Evolutionary conservation across 2,329 filamentous ascomycete species (phyloP).

Genomic region (Aureobasidium lini): DNA sequence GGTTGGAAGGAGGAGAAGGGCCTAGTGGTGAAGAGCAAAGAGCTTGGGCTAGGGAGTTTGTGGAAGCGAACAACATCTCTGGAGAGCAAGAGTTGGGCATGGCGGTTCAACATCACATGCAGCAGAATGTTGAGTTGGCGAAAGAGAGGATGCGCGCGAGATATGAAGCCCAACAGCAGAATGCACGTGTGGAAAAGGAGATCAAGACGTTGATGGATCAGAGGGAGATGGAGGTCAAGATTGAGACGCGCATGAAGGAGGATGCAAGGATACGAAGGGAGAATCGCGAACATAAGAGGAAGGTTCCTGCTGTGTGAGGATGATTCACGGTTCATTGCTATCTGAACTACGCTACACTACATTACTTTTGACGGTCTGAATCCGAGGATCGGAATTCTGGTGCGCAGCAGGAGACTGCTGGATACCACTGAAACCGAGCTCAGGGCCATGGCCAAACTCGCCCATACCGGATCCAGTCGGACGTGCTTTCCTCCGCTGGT

Average conservation of each 20-base stretch:
- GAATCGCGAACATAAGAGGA: slow-evolving; percentile 25
- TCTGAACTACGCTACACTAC: not conserved
- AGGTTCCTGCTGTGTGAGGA: slow-evolving; percentile 3
- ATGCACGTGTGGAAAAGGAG: slow-evolving; percentile 36
- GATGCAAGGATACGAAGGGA: slow-evolving; percentile 31
- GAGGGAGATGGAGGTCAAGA: slow-evolving; percentile 38
- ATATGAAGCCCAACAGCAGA: slow-evolving; percentile 33
- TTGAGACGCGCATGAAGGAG: slow-evolving; percentile 35
- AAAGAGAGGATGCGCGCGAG: slow-evolving; percentile 28
- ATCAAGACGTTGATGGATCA: slow-evolving; percentile 36
- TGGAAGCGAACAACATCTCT: slow-evolving; percentile 29
- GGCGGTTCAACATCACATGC: slow-evolving; percentile 26
- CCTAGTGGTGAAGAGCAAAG: slow-evolving; percentile 30
- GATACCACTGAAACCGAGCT: slow-evolving; percentile 84
- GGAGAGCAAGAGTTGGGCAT: slow-evolving; percentile 30
- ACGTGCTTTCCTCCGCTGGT: slow-evolving; percentile 45
- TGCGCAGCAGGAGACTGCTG: slow-evolving; percentile 68
- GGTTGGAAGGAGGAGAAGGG: slow-evolving; percentile 41
- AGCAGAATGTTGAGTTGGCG: slow-evolving; percentile 23
- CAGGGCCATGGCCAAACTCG: slow-evolving; percentile 82
- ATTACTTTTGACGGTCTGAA: slow-evolving; percentile 24
- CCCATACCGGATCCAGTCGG: slow-evolving; percentile 72
- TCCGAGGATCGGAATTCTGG: slow-evolving; percentile 35
- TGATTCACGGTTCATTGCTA: not conserved
- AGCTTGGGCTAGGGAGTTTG: slow-evolving; percentile 34